These are phyloP conservation scores for Cryptococcus amylolentus DNA, from an alignment of 1,284 basidiomycete genomes.

Conservation along the genomic window DNA sequence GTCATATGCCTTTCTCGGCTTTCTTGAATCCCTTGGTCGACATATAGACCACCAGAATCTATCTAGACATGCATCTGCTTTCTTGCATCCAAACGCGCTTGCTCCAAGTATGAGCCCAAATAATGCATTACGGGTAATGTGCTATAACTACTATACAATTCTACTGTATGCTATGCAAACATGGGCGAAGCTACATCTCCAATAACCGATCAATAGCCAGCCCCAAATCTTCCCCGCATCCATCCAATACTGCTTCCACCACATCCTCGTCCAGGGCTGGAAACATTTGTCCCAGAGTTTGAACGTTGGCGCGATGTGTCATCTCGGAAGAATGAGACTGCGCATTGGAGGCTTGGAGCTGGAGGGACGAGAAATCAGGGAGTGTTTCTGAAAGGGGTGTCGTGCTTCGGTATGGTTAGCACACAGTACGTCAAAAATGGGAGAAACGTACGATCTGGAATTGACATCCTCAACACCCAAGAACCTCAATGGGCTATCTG, in stretches of 20 bases:
- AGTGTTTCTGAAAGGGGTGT: slow-evolving; percentile 21
- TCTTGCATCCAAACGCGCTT: neutral
- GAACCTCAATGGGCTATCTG: slow-evolving; percentile 16
- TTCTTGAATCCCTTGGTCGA: neutral
- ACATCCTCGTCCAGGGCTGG: slow-evolving; percentile 74
- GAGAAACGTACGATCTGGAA: slow-evolving; percentile 27
- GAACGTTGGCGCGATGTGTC: slow-evolving; percentile 39
- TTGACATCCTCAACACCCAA: slow-evolving; percentile 5
- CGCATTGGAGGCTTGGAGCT: slow-evolving; percentile 28
- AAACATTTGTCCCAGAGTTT: slow-evolving; percentile 82
- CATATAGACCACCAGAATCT: neutral
- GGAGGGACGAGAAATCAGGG: slow-evolving; percentile 25
- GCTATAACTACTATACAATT: neutral
- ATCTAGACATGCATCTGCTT: neutral
- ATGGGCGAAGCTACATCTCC: slow-evolving; percentile 19
- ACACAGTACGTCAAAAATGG: neutral
- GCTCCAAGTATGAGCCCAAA: neutral
- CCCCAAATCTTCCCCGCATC: slow-evolving; percentile 81
- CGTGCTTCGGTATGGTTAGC: slow-evolving; percentile 11
- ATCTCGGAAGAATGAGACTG: slow-evolving; percentile 19
- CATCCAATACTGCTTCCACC: slow-evolving; percentile 78
- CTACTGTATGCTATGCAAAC: neutral
- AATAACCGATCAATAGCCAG: slow-evolving; percentile 69
- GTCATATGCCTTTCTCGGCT: neutral
- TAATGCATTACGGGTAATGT: neutral